These are phyloP conservation scores for Pseudogymnoascus sp. DNA, from an alignment of 2,329 filamentous ascomycete species.

Conservation along the genomic window DNA sequence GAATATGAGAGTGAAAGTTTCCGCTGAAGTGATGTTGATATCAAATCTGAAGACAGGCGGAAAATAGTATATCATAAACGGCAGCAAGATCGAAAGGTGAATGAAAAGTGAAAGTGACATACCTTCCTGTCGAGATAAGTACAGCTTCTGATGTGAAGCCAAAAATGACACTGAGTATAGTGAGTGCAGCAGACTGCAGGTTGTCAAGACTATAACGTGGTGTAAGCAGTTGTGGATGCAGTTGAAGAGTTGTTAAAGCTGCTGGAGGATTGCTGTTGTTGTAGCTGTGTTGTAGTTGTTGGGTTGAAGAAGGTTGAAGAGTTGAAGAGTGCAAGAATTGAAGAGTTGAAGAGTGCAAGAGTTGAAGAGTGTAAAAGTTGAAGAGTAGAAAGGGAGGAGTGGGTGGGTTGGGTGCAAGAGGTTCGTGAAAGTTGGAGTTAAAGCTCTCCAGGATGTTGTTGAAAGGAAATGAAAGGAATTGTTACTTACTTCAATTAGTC, in stretches of 20 bases:
- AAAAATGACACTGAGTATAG: not conserved
- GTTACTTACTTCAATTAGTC: not conserved
- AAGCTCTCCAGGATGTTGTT: not conserved
- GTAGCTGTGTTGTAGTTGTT: not conserved
- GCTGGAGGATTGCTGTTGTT: not conserved
- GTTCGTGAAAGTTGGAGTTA: not conserved
- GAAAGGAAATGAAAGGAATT: not conserved
- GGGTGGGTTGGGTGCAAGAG: not conserved
- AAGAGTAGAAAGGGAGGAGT: not conserved
- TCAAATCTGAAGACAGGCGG: not conserved
- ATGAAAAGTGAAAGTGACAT: not conserved
- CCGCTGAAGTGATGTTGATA: not conserved
- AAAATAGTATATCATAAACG: not conserved
- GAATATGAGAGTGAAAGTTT: not conserved
- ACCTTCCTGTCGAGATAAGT: not conserved
- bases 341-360: not conserved
- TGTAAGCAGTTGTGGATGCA: not conserved
- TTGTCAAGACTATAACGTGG: not conserved
- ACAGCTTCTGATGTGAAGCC: not conserved
- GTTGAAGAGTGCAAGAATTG: not conserved
- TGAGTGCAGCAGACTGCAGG: not conserved
- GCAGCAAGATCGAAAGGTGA: not conserved
- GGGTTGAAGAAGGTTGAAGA: not conserved
- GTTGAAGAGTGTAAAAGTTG: not conserved
- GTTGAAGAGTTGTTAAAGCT: not conserved